phyloP scores from a whole-genome alignment of 2,329 filamentous ascomycete species.

The Lachnellula arida region DNA sequence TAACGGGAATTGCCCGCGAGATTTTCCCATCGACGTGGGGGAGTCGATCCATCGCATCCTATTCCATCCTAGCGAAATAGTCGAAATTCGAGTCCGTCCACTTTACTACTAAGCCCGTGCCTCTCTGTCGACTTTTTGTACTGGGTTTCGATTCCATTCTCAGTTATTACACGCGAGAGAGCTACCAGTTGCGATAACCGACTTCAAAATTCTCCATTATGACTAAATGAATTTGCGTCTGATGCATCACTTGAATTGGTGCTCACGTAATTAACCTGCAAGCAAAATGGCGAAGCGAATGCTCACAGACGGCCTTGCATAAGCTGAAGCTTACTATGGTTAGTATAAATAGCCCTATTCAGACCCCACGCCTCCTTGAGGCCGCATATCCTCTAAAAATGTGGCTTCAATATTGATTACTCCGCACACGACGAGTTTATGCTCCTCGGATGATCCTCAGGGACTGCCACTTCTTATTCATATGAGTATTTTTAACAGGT shows the following conservation, averaged over 20 bases:
- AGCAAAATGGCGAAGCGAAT: background rate
- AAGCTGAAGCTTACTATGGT: background rate
- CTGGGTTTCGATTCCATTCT: background rate
- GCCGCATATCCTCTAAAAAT: background rate
- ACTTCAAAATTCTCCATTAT: background rate
- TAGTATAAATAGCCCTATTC: background rate
- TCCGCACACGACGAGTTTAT: slow-evolving; percentile 4
- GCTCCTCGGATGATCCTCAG: slow-evolving; percentile 3
- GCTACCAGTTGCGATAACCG: background rate
- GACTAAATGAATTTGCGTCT: background rate
- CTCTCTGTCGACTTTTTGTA: no score
- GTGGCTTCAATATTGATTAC: slow-evolving; percentile 7
- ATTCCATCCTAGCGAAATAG: no score
- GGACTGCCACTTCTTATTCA: background rate
- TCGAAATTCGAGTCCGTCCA: no score
- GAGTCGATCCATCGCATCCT: no score
- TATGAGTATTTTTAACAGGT: background rate
- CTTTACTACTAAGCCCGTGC: no score
- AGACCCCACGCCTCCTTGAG: background rate
- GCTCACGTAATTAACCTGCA: background rate
- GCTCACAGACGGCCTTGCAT: background rate
- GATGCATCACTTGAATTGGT: background rate
- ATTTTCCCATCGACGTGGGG: no score
- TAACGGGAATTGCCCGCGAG: background rate
- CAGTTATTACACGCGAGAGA: no score